phyloP scores from a whole-genome alignment of 179 eudicot species.

The Beta lomatogona region DNA sequence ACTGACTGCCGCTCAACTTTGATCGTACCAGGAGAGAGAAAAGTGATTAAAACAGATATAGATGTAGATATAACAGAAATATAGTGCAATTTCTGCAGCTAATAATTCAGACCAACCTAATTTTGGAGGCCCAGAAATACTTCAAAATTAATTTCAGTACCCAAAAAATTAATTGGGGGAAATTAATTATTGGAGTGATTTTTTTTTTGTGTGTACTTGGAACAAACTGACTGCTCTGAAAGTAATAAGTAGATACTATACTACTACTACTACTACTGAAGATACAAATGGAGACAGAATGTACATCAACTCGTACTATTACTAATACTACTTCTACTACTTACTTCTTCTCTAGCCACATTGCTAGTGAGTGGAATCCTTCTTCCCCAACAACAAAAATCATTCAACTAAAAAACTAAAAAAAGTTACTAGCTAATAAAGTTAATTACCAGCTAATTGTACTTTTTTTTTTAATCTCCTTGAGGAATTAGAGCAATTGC shows the following conservation, averaged over 20 bases:
- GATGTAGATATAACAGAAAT: no score
- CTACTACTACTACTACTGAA: background rate
- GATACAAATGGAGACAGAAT: conserved; percentile 37
- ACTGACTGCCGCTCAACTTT: background rate
- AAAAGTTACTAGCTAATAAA: background rate
- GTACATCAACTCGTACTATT: conserved; percentile 29
- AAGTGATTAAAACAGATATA: no score
- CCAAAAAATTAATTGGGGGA: background rate
- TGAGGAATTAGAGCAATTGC: conserved; percentile 7
- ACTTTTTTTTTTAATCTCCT: background rate
- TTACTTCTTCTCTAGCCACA: background rate
- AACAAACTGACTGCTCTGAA: conserved; percentile 15
- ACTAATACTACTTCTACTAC: conserved; percentile 20
- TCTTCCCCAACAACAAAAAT: conserved; percentile 25
- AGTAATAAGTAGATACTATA: background rate
- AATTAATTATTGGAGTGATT: background rate
- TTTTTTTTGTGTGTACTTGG: conserved; percentile 12
- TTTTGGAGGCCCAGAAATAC: conserved; percentile 24
- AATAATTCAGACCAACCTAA: background rate
- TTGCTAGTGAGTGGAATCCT: background rate
- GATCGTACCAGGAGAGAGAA: conserved; percentile 15
- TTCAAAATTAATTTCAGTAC: background rate
- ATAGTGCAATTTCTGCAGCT: no score
- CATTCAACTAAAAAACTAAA: background rate
- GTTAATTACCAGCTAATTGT: background rate